phyloP scores from a whole-genome alignment of 2,329 filamentous ascomycete species.

The Hypoxylon sp. region DNA sequence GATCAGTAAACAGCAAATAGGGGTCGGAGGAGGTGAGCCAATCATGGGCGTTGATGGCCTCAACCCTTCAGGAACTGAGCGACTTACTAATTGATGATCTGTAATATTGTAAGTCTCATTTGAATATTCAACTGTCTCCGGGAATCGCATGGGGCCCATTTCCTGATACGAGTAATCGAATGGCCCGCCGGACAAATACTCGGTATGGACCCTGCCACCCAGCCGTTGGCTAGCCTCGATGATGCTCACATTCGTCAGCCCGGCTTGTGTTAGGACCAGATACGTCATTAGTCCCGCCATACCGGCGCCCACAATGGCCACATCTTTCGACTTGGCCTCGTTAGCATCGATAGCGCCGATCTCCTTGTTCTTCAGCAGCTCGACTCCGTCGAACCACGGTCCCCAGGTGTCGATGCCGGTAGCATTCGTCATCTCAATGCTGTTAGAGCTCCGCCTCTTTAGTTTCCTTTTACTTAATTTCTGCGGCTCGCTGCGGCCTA shows the following conservation, averaged over 20 bases:
- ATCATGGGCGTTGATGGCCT: background rate
- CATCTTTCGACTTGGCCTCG: slow-evolving; percentile 68
- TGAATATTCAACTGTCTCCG: slow-evolving; percentile 64
- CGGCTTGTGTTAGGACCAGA: slow-evolving; percentile 65
- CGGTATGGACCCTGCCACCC: slow-evolving; percentile 75
- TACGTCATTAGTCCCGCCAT: slow-evolving; percentile 76
- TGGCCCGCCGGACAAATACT: slow-evolving; percentile 71
- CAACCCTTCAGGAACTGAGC: background rate
- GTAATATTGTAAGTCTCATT: slow-evolving; percentile 71
- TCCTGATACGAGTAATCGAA: slow-evolving; percentile 78
- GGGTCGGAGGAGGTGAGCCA: background rate
- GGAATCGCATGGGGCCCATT: slow-evolving; percentile 76
- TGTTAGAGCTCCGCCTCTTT: slow-evolving; percentile 47
- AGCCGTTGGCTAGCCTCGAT: slow-evolving; percentile 72
- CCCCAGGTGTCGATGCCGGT: slow-evolving; percentile 65
- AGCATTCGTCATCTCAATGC: slow-evolving; percentile 65
- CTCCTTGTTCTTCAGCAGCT: slow-evolving; percentile 68
- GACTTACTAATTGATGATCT: slow-evolving; percentile 70
- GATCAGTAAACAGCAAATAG: slow-evolving; percentile 12
- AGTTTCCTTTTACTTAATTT: slow-evolving; percentile 49
- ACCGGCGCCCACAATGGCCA: slow-evolving; percentile 76
- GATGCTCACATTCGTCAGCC: slow-evolving; percentile 73
- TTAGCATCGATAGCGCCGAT: slow-evolving; percentile 66
- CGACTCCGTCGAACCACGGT: slow-evolving; percentile 77
- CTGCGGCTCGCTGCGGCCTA: slow-evolving; percentile 58